phyloP scores from a whole-genome alignment of 352 stramenopile species.

The Pythium angustatum region DNA sequence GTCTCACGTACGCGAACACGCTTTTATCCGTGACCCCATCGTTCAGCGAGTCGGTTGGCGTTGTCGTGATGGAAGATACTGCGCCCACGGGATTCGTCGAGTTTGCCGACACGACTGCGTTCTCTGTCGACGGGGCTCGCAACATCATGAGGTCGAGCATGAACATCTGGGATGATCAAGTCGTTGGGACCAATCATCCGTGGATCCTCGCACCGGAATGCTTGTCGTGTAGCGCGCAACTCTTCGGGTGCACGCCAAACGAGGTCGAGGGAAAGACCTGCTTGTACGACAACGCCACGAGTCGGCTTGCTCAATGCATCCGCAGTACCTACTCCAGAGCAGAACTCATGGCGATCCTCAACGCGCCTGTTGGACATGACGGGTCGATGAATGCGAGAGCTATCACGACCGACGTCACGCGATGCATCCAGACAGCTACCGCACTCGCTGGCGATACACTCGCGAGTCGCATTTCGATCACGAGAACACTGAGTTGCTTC shows the following conservation, averaged over 20 bases:
- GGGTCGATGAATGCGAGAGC: not conserved
- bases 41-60: not conserved
- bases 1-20: conserved; percentile 20
- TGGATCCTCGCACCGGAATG: conserved; percentile 22
- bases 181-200: not conserved
- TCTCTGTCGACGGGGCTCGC: conserved; percentile 7
- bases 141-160: not conserved
- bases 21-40: conserved; percentile 8
- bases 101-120: not conserved
- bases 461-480: not conserved
- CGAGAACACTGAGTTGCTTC: conserved; percentile 16
- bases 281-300: conserved; percentile 20
- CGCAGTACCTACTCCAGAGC: conserved; percentile 4
- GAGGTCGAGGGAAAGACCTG: conserved; percentile 2
- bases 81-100: conserved; percentile 3
- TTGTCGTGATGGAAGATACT: conserved; percentile 3
- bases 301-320: conserved; percentile 18
- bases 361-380: too few relatives aligned
- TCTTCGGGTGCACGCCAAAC: conserved; percentile 12
- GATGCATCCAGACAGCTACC: conserved; percentile 6
- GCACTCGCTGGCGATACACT: not conserved
- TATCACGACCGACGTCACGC: conserved; percentile 13
- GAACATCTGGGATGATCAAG: not conserved
- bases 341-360: too few relatives aligned
- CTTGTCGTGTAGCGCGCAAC: conserved; percentile 1